Conservation (phyloP, 2,329 filamentous ascomycete genomes). For the Pyrenochaeta sp. region DNA sequence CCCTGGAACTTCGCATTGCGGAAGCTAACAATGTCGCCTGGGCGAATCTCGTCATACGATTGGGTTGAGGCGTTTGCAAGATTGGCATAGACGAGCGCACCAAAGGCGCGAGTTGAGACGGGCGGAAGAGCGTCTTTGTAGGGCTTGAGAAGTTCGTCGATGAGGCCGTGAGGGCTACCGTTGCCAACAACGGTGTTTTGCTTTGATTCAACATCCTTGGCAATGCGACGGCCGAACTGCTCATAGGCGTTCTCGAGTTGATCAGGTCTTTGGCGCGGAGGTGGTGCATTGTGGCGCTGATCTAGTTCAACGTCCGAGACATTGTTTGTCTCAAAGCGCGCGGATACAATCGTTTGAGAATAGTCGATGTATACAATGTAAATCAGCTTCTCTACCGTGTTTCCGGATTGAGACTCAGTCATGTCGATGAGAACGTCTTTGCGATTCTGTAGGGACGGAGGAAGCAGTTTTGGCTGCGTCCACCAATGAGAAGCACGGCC, state of each 20-base stretch:
- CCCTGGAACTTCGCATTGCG: conserved; percentile 95
- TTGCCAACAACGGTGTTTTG: conserved; percentile 86
- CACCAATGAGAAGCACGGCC: conserved; percentile 82
- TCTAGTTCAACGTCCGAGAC: conserved; percentile 77
- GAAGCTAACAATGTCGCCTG: conserved; percentile 91
- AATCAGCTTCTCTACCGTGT: conserved; percentile 79
- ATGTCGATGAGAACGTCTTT: conserved; percentile 84
- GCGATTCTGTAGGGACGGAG: conserved; percentile 81
- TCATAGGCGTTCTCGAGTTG: conserved; percentile 89
- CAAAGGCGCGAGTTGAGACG: conserved; percentile 88
- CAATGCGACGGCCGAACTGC: conserved; percentile 80
- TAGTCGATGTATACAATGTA: conserved; percentile 96
- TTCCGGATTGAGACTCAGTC: conserved; percentile 79
- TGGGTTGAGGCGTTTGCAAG: conserved; percentile 91
- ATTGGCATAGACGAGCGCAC: conserved; percentile 92
- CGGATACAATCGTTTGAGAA: conserved; percentile 89
- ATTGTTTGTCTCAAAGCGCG: conserved; percentile 78
- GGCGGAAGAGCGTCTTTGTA: conserved; percentile 78
- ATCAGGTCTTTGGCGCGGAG: conserved; percentile 83
- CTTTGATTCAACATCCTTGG: conserved; percentile 72
- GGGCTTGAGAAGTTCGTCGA: conserved; percentile 80
- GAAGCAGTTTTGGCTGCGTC: conserved; percentile 79
- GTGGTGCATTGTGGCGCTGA: conserved; percentile 86
- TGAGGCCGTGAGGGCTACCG: conserved; percentile 78
- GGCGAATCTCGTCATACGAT: conserved; percentile 90